These are phyloP conservation scores for Barnettozyma pratensis DNA, from an alignment of 805 yeast genomes.

Conservation along the genomic window DNA sequence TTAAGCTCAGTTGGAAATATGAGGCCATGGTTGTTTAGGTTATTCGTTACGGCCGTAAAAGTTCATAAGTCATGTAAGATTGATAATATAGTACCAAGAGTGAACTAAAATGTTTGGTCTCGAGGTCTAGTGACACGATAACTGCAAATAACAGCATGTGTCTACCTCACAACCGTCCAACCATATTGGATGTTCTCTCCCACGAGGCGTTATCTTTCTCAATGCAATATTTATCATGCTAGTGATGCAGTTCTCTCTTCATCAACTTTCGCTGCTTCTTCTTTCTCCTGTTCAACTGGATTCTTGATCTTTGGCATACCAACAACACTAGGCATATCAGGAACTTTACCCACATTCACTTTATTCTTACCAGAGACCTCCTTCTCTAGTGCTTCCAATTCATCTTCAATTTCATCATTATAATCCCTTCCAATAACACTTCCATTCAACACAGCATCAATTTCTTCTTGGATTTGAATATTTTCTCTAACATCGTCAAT, in stretches of 20 bases:
- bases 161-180: no score
- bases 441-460: slow-evolving; percentile 45
- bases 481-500: slow-evolving; percentile 86
- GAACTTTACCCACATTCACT: neutral
- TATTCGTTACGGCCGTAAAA: no score
- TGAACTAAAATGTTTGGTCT: no score
- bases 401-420: slow-evolving; percentile 93
- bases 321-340: slow-evolving; percentile 4
- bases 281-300: neutral
- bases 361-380: slow-evolving; percentile 46
- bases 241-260: slow-evolving; percentile 3
- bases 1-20: no score
- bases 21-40: no score
- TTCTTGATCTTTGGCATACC: slow-evolving; percentile 4
- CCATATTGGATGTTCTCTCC: no score
- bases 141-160: no score
- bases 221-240: neutral
- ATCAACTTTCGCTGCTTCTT: neutral
- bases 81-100: no score
- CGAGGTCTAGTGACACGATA: no score
- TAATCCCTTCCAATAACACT: slow-evolving; percentile 34
- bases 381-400: slow-evolving; percentile 80
- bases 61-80: no score
- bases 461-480: slow-evolving; percentile 69
- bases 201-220: no score